Percentiles rank a stretch among this genome's conserved stretches.
Evolutionary conservation across 495 filamentous ascomycete species (phyloP).

Genomic region (Hyaloscypha hepaticicola): DNA sequence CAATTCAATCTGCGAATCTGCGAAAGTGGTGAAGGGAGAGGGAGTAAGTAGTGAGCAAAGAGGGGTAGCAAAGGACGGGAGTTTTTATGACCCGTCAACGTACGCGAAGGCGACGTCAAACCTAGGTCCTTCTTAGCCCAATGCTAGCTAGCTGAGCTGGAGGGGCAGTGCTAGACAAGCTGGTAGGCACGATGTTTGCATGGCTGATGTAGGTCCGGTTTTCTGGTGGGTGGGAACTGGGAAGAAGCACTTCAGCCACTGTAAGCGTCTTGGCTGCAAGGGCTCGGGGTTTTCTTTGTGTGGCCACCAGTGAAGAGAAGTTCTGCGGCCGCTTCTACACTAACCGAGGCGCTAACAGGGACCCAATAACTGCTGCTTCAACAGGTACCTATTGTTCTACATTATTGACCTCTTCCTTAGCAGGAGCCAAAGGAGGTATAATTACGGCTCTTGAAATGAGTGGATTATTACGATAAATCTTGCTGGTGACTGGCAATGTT

Average conservation of each 20-base stretch:
- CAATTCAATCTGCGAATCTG: constrained; percentile 1
- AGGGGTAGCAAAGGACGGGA: constrained; percentile 7
- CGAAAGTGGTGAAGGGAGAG: constrained; percentile 11
- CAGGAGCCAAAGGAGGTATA: too few relatives aligned
- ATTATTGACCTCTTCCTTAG: too few relatives aligned
- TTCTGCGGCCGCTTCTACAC: too few relatives aligned
- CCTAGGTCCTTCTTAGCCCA: constrained; percentile 9
- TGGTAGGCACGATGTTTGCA: background rate
- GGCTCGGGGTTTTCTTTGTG: background rate
- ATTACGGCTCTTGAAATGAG: too few relatives aligned
- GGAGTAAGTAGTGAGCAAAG: constrained; percentile 17
- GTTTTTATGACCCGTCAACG: constrained; percentile 16
- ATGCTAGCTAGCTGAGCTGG: background rate
- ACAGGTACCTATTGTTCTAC: too few relatives aligned
- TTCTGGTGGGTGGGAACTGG: background rate
- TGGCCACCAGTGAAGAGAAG: too few relatives aligned
- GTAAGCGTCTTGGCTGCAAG: constrained; percentile 17
- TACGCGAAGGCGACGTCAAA: constrained; percentile 11
- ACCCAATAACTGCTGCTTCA: too few relatives aligned
- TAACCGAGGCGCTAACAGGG: too few relatives aligned
- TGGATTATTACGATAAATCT: too few relatives aligned
- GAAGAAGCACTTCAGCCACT: background rate
- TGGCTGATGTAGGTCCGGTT: too few relatives aligned
- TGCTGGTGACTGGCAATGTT: too few relatives aligned
- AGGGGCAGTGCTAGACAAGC: constrained; percentile 15